These are phyloP conservation scores for Xylaria sp. DNA, from an alignment of 2,329 filamentous ascomycete species.

Conservation along the genomic window DNA sequence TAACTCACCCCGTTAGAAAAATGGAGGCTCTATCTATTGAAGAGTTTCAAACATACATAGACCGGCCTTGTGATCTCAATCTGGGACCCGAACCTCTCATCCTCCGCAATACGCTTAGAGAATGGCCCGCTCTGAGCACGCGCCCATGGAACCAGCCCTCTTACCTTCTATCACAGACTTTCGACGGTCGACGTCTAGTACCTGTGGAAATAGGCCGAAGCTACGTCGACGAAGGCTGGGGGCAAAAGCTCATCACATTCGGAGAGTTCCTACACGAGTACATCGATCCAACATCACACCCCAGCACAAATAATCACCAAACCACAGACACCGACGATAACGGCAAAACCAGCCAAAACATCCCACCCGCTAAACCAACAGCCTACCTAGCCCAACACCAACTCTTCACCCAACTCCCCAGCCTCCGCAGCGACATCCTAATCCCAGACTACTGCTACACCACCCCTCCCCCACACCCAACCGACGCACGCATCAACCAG, in stretches of 20 bases:
- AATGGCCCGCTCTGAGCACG: conserved; percentile 81
- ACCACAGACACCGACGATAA: neutral
- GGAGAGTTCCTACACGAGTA: conserved; percentile 73
- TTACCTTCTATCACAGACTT: conserved; percentile 80
- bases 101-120: conserved; percentile 70
- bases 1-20: conserved; percentile 56
- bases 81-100: conserved; percentile 71
- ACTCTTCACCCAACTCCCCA: conserved; percentile 83
- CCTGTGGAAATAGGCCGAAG: conserved; percentile 87
- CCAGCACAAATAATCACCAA: conserved; percentile 25
- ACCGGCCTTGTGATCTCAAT: conserved; percentile 52
- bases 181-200: conserved; percentile 81
- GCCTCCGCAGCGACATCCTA: conserved; percentile 77
- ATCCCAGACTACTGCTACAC: conserved; percentile 89
- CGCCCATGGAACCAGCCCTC: conserved; percentile 76
- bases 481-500: conserved; percentile 51
- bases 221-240: conserved; percentile 88
- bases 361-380: conserved; percentile 50
- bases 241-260: conserved; percentile 83
- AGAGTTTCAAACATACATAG: conserved; percentile 71
- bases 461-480: conserved; percentile 68
- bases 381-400: conserved; percentile 95
- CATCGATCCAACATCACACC: conserved; percentile 55
- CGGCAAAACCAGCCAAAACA: no score
- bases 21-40: conserved; percentile 63